Conservation (phyloP, 2,329 filamentous ascomycete genomes). For the Thielaviopsis musarum region DNA sequence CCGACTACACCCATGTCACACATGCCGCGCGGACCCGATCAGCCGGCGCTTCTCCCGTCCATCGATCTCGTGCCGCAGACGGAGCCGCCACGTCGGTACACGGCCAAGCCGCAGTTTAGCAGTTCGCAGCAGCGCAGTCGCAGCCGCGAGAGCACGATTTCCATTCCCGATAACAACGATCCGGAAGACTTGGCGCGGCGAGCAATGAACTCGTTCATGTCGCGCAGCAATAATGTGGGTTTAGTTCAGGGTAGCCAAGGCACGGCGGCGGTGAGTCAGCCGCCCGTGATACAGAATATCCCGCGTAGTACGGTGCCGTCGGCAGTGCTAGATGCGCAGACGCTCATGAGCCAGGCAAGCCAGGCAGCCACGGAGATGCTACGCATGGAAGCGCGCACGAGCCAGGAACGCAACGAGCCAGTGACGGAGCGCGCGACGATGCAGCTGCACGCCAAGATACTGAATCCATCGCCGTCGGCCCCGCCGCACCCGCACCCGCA, state of each 20-base stretch:
- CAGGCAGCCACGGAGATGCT: slow-evolving; percentile 66
- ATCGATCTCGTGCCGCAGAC: slow-evolving; percentile 44
- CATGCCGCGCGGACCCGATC: slow-evolving; percentile 30
- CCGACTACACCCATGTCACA: slow-evolving; percentile 49
- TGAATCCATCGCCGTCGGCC: background rate
- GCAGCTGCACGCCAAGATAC: slow-evolving; percentile 4
- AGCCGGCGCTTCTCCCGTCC: slow-evolving; percentile 41
- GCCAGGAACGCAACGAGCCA: slow-evolving; percentile 22
- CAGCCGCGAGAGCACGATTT: slow-evolving; percentile 76
- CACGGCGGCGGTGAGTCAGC: slow-evolving; percentile 15
- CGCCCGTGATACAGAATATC: slow-evolving; percentile 17
- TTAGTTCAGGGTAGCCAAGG: slow-evolving; percentile 33
- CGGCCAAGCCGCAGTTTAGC: slow-evolving; percentile 21
- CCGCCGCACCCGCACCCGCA: background rate
- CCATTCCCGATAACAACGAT: slow-evolving; percentile 34
- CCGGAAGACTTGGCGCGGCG: slow-evolving; percentile 40
- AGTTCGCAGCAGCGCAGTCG: slow-evolving; percentile 21
- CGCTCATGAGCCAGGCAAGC: slow-evolving; percentile 23
- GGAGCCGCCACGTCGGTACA: slow-evolving; percentile 34
- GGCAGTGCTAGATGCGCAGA: background rate
- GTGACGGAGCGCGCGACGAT: background rate
- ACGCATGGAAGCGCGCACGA: slow-evolving; percentile 38
- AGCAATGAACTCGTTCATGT: slow-evolving; percentile 21
- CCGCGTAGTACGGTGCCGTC: slow-evolving; percentile 39
- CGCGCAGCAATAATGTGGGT: background rate